Percentiles rank a stretch among this genome's conserved stretches.
phyloP scores from a whole-genome alignment of 2,329 filamentous ascomycete genomes.

The Sporothrix pallida region DNA sequence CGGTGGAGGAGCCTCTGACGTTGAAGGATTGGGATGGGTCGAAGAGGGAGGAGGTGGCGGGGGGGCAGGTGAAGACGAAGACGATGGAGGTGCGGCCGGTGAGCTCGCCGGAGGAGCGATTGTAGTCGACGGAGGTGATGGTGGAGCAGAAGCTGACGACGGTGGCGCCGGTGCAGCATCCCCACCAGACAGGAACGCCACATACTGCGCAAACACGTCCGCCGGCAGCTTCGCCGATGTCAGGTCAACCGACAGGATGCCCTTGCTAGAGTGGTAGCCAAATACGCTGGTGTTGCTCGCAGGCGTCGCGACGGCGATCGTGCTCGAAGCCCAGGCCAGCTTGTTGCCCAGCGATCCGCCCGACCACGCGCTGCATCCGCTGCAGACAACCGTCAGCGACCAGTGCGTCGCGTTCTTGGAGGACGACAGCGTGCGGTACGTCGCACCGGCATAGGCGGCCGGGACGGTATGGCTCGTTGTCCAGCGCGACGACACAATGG shows the following conservation, averaged over 20 bases:
- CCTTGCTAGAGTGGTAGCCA: constrained; percentile 38
- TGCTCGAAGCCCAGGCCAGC: constrained; percentile 42
- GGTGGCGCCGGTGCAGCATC: not conserved
- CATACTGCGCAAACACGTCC: constrained; percentile 27
- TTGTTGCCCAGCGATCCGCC: constrained; percentile 36
- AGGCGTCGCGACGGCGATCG: constrained; percentile 35
- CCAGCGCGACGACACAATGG: constrained; percentile 48
- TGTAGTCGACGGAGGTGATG: not conserved
- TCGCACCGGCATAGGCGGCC: constrained; percentile 36
- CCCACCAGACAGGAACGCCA: constrained; percentile 17
- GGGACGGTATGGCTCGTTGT: constrained; percentile 41
- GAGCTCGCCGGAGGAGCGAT: not conserved
- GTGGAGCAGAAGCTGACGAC: not conserved
- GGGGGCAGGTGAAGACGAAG: not conserved
- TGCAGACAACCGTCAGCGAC: constrained; percentile 42
- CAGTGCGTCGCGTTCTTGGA: constrained; percentile 42
- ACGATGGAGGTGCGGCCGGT: not conserved
- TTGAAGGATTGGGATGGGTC: not conserved
- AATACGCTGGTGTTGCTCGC: constrained; percentile 41
- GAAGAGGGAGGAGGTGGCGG: not conserved
- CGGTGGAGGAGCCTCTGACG: not conserved
- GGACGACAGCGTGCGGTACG: constrained; percentile 39
- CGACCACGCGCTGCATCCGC: constrained; percentile 40
- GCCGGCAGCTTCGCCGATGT: constrained; percentile 9
- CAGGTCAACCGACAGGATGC: constrained; percentile 31